Evolutionary conservation across 2,329 filamentous ascomycete genomes (phyloP).

Genomic region (Apiospora pterosperma): DNA sequence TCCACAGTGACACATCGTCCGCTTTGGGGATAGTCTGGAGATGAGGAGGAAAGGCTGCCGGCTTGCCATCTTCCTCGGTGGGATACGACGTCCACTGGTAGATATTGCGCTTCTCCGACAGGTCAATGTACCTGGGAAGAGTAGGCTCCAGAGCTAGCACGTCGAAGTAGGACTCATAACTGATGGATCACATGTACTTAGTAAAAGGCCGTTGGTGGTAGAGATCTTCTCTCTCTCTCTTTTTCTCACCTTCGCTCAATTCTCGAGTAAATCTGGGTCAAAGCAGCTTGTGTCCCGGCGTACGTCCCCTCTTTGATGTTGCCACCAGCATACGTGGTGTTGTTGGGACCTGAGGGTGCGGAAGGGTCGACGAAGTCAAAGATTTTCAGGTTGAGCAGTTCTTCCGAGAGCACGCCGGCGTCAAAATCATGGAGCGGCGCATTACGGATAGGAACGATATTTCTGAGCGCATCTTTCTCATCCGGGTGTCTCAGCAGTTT

Average conservation of each 20-base stretch:
- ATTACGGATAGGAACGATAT: constrained; percentile 16
- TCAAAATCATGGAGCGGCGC: constrained; percentile 29
- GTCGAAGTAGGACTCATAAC: constrained; percentile 31
- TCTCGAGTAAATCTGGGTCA: constrained; percentile 30
- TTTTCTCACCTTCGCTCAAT: constrained; percentile 30
- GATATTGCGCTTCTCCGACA: constrained; percentile 26
- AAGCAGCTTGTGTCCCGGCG: constrained; percentile 29
- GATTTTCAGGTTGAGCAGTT: constrained; percentile 26
- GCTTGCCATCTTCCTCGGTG: constrained; percentile 19
- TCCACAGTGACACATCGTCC: constrained; percentile 20
- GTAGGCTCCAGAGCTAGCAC: constrained; percentile 30
- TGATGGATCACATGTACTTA: constrained; percentile 8
- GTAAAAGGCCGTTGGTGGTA: not conserved
- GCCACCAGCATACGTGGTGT: constrained; percentile 21
- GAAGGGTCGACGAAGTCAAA: constrained; percentile 11
- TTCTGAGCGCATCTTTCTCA: not conserved
- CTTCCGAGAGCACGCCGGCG: constrained; percentile 30
- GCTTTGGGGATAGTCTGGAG: constrained; percentile 25
- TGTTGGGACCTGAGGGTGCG: not conserved
- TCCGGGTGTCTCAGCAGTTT: constrained; percentile 6
- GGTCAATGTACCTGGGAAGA: constrained; percentile 25
- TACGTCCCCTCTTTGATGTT: constrained; percentile 30
- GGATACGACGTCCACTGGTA: constrained; percentile 27
- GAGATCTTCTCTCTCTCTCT: constrained; percentile 8
- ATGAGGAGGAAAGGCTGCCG: constrained; percentile 27